Conservation (phyloP, 129 eudicot species). For the Flaveria bidentis region DNA sequence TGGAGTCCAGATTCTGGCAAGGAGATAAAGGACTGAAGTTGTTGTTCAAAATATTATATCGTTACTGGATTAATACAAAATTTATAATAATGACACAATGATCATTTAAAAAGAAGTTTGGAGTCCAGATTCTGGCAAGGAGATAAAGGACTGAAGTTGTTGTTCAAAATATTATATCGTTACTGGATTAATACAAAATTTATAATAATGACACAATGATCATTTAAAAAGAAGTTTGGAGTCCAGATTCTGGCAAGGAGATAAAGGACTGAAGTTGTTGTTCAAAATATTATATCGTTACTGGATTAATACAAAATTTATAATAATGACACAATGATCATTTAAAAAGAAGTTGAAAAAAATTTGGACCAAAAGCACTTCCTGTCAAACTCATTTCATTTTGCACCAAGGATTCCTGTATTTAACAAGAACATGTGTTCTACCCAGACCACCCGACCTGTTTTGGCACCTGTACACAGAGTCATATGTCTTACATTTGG, state of each 20-base stretch:
- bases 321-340: not conserved
- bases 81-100: not conserved
- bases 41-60: not conserved
- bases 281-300: not conserved
- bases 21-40: conserved; percentile 5
- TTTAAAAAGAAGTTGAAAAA: not conserved
- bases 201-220: not conserved
- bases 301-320: not conserved
- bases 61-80: not conserved
- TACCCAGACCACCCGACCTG: not conserved
- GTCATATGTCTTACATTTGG: conserved; percentile 65
- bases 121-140: conserved; percentile 92
- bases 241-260: conserved; percentile 81
- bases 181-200: not conserved
- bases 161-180: not conserved
- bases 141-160: conserved; percentile 4
- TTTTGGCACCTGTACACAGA: not conserved
- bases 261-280: conserved; percentile 8
- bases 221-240: too few species aligned
- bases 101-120: too few species aligned
- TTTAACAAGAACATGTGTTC: not conserved
- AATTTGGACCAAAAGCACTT: not conserved
- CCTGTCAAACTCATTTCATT: not conserved
- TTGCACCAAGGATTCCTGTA: not conserved
- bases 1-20: conserved; percentile 95